Evolutionary conservation across 2,329 filamentous ascomycete genomes (phyloP).

Genomic region (Lomentospora prolificans): DNA sequence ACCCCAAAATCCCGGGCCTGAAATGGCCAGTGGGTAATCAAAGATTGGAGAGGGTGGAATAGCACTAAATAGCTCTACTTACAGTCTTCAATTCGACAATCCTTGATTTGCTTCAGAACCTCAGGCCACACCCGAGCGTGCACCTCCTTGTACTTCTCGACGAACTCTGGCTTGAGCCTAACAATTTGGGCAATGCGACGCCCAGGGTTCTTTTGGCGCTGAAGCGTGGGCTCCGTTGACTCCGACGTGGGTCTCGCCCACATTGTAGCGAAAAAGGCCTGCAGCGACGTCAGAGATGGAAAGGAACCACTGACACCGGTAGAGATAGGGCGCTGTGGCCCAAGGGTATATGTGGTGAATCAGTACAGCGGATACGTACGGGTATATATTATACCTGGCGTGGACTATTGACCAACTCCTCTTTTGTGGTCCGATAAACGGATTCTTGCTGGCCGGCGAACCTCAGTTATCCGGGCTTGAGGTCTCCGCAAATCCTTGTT

Average conservation of each 20-base stretch:
- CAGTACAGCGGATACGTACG: neutral
- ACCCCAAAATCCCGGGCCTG: too few species aligned
- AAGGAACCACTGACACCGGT: too few species aligned
- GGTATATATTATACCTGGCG: neutral
- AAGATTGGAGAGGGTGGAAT: too few species aligned
- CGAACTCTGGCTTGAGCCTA: conserved; percentile 55
- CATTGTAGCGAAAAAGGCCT: neutral
- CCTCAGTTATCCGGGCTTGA: neutral
- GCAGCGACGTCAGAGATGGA: neutral
- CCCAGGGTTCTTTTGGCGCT: conserved; percentile 28
- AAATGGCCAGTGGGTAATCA: too few species aligned
- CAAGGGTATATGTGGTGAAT: too few species aligned
- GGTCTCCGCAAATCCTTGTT: neutral
- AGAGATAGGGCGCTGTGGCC: too few species aligned
- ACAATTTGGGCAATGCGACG: conserved; percentile 63
- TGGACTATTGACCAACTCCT: neutral
- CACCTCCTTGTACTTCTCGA: conserved; percentile 62
- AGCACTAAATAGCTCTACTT: too few species aligned
- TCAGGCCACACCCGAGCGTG: conserved; percentile 70
- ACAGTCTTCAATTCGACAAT: conserved; percentile 68
- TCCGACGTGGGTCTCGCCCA: neutral
- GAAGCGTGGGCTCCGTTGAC: neutral
- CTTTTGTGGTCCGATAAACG: neutral
- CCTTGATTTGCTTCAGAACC: conserved; percentile 64
- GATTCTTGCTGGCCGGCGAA: neutral